Evolutionary conservation across 176 grass and related monocot species (phyloP).

Genomic region (Carex pumila): DNA sequence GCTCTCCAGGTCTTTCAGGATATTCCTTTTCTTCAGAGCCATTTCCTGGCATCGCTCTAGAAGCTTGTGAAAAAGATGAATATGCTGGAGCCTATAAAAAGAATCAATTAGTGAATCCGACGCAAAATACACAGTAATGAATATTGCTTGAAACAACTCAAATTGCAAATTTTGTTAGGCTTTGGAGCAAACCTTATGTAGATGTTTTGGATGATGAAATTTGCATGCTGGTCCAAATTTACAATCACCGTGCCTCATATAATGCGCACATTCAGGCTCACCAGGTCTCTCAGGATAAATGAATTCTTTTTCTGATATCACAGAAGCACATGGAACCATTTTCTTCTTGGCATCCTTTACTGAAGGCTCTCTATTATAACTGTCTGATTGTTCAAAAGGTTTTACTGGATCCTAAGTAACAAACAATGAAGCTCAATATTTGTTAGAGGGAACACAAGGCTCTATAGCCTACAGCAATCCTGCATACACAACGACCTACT

Average conservation of each 20-base stretch:
- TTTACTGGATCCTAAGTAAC: constrained; percentile 1
- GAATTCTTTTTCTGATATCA: constrained; percentile 8
- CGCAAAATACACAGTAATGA: neutral
- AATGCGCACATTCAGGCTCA: constrained; percentile 27
- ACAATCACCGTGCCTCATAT: constrained; percentile 49
- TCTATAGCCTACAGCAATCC: neutral
- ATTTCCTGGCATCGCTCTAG: neutral
- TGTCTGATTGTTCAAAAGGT: neutral
- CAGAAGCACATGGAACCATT: neutral
- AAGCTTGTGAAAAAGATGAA: neutral
- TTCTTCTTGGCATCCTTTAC: constrained; percentile 2
- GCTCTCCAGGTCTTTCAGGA: constrained; percentile 45
- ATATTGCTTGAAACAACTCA: neutral
- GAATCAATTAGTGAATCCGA: neutral
- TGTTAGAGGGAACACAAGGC: neutral
- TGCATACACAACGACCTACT: neutral
- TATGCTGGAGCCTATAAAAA: neutral
- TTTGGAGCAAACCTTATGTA: neutral
- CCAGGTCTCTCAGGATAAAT: constrained; percentile 43
- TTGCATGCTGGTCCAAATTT: constrained; percentile 45
- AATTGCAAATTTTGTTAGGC: neutral
- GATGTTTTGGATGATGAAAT: constrained; percentile 41
- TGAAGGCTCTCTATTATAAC: constrained; percentile 14
- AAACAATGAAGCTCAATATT: neutral
- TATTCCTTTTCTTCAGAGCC: constrained; percentile 2